Conservation (phyloP, 768 basidiomycete species). For the Austroboletus eburneus region DNA sequence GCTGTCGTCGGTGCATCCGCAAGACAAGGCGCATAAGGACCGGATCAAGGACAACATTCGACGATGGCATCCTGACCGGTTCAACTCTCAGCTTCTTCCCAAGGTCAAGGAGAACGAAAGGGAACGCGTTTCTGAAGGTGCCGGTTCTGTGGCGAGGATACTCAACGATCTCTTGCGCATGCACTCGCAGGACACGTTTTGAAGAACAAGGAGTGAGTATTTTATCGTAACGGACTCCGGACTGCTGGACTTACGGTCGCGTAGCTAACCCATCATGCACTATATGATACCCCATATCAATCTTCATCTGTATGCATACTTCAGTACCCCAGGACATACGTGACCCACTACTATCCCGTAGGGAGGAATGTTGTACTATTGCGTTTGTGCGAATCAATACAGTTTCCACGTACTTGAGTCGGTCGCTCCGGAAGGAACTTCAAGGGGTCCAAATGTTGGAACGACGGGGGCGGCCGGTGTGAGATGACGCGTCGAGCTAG, state of each 20-base stretch:
- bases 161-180: conserved; percentile 67
- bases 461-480: too few species aligned
- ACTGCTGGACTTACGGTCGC: conserved; percentile 8
- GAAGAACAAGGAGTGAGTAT: conserved; percentile 30
- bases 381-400: too few species aligned
- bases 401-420: too few species aligned
- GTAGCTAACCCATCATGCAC: conserved; percentile 21
- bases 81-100: conserved; percentile 63
- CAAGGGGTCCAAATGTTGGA: too few species aligned
- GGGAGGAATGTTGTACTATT: conserved; percentile 17
- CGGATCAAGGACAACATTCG: conserved; percentile 71
- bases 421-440: too few species aligned
- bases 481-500: too few species aligned
- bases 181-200: conserved; percentile 38
- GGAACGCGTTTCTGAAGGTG: conserved; percentile 67
- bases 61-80: conserved; percentile 81
- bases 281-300: conserved; percentile 30
- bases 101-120: conserved; percentile 61
- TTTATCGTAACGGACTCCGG: neutral
- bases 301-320: conserved; percentile 29
- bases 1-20: conserved; percentile 52
- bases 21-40: conserved; percentile 55
- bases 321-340: conserved; percentile 16
- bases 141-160: conserved; percentile 64
- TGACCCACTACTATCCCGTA: conserved; percentile 5